Percentiles rank a stretch among this genome's conserved stretches.
These are phyloP conservation scores for Nelumbo lutea DNA, from an alignment of 164 flowering plant species.

Conservation along the genomic window DNA sequence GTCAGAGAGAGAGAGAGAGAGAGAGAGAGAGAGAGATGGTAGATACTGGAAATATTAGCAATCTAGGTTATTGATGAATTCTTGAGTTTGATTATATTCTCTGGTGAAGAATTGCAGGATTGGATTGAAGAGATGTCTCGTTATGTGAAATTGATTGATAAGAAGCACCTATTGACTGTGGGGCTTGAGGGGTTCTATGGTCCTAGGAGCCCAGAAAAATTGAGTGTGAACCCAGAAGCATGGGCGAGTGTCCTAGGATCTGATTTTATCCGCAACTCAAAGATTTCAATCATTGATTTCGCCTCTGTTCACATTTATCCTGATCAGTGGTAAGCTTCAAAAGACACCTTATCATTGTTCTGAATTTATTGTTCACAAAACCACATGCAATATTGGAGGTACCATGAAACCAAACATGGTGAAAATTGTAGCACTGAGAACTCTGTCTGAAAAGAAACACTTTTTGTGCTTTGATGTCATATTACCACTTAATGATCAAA, in stretches of 20 bases:
- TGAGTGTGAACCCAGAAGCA: constrained; percentile 59
- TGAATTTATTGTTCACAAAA: background rate
- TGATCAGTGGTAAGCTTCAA: constrained; percentile 67
- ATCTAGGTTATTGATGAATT: background rate
- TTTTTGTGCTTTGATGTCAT: too few species aligned
- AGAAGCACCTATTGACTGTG: constrained; percentile 68
- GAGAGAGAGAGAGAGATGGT: too few species aligned
- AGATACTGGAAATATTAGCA: too few species aligned
- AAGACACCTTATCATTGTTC: background rate
- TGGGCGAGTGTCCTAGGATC: constrained; percentile 75
- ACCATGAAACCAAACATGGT: too few species aligned
- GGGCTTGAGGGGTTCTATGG: constrained; percentile 95
- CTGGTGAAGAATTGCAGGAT: constrained; percentile 47
- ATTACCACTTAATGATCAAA: too few species aligned
- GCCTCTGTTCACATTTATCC: constrained; percentile 90
- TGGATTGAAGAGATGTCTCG: constrained; percentile 91
- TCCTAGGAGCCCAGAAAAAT: constrained; percentile 53
- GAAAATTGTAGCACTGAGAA: too few species aligned
- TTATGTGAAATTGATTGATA: constrained; percentile 77
- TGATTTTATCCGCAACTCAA: constrained; percentile 73
- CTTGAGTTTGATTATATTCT: constrained; percentile 14
- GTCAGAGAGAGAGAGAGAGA: too few species aligned
- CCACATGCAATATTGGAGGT: background rate
- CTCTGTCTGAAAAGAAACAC: too few species aligned
- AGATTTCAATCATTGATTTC: constrained; percentile 59